Base-by-base conservation (phyloP, 73 alveolate species). In the Paramecium primaurelia region DNA sequence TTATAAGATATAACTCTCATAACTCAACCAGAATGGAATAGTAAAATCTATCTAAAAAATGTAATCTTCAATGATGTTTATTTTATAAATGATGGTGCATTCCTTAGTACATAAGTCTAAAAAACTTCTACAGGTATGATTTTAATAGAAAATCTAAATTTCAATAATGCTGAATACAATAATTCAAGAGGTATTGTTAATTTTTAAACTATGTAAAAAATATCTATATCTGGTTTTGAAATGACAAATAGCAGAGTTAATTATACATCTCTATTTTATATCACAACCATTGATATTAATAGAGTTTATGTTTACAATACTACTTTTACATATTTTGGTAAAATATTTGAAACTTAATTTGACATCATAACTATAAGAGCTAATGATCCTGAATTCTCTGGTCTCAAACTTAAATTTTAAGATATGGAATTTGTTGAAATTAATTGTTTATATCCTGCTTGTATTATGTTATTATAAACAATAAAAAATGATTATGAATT, bases 401-500 rank as follows among this genome's bases (percentile, higher is more conserved):
- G 91, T 10, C 1, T 80, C n/a, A 80, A 49, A 45, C n/a, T 80
- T 14, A 18, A 11, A 22, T 47, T 80, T 20, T 18, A 11, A 16
- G 34, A 80, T 80, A 9, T 80, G 49, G 71, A 45, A 32, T 80
- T 80, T 20, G 5, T 10, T 10, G 20, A 80, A 45, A 47, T 45
- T 7, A 47, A n/a, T 11, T 80, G 91, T 80, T 18, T 32, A 4
- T 11, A 28, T 25, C 47, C 58, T 42, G 91, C 77, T 12, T 80
- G 91, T 45, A 25, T 80, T 6, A 80, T 80, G 58, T 45, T 45
- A 26, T 32, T 80, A 47, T 10, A 20, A 44, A 0, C 71, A 26
- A 34, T 42, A 0, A 44, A 45, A 18, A 80, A 80, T 80, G 91
- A 80, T 80, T 80, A 80, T 80, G 91, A 80, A 80, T 22, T 80